phyloP scores from a whole-genome alignment of 2,329 filamentous ascomycete species.

The Cytospora leucostoma region DNA sequence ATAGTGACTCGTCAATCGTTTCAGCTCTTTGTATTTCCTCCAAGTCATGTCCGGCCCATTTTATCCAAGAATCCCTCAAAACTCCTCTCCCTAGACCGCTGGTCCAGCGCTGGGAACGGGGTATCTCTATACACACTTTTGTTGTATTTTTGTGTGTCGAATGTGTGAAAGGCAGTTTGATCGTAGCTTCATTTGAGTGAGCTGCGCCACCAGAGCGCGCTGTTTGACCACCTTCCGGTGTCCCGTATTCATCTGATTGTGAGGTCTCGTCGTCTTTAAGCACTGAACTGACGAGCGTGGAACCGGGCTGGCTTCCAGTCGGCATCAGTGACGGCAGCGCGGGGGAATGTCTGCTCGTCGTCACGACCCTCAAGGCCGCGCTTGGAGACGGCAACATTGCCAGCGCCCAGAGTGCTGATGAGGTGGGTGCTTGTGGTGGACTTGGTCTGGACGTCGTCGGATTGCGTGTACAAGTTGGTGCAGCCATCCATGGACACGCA shows the following conservation, averaged over 20 bases:
- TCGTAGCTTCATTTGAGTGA: constrained; percentile 27
- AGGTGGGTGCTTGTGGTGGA: constrained; percentile 50
- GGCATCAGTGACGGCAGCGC: constrained; percentile 25
- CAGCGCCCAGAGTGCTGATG: constrained; percentile 52
- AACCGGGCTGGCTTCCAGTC: constrained; percentile 20
- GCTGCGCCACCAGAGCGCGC: constrained; percentile 28
- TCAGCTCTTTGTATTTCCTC: constrained; percentile 1
- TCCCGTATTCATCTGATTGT: neutral
- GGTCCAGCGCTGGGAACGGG: constrained; percentile 19
- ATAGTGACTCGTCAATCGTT: constrained; percentile 22
- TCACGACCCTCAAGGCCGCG: constrained; percentile 18
- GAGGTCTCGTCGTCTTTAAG: neutral
- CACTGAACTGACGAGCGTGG: constrained; percentile 10
- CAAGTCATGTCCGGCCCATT: constrained; percentile 1
- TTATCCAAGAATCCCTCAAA: constrained; percentile 20
- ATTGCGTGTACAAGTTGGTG: constrained; percentile 53
- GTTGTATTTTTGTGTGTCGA: neutral
- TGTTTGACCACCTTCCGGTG: constrained; percentile 12
- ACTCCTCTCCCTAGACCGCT: constrained; percentile 23
- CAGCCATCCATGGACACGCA: constrained; percentile 44
- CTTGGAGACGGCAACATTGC: constrained; percentile 31
- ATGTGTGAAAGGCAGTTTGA: constrained; percentile 22
- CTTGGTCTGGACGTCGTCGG: constrained; percentile 59
- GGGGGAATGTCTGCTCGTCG: constrained; percentile 17
- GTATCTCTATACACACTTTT: constrained; percentile 20